These are phyloP conservation scores for Rhexocercosporidium sp. DNA, from an alignment of 2,329 filamentous ascomycete genomes.

Conservation along the genomic window DNA sequence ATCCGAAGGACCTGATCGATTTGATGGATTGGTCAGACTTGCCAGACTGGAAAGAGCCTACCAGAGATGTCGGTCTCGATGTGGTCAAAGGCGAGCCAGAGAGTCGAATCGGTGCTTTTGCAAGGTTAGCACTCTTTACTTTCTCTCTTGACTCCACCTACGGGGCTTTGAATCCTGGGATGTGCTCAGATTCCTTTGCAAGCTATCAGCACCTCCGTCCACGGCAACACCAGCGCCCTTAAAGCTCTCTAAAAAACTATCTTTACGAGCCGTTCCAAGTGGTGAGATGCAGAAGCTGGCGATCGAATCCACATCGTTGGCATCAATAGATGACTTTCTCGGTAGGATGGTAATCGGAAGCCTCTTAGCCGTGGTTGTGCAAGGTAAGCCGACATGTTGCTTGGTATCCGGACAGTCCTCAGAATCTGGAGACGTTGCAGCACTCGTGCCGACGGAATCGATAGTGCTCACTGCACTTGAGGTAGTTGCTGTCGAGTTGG, in stretches of 20 bases:
- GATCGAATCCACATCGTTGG: not conserved
- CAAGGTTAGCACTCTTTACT: not conserved
- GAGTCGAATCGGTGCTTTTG: not conserved
- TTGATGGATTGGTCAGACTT: not conserved
- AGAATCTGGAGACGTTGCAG: not conserved
- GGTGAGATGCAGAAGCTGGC: not conserved
- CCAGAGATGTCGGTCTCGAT: not conserved
- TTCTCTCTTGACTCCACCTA: not conserved
- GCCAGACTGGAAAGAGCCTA: slow-evolving; percentile 2
- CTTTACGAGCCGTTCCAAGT: not conserved
- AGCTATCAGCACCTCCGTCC: slow-evolving; percentile 7
- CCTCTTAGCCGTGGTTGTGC: not conserved
- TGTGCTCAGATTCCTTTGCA: not conserved
- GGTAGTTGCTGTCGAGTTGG: not conserved
- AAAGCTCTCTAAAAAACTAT: not conserved
- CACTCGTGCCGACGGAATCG: not conserved
- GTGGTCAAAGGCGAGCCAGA: not conserved
- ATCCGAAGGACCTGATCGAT: not conserved
- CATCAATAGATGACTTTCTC: not conserved
- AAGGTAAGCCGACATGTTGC: not conserved
- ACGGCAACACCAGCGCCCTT: not conserved
- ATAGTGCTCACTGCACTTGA: not conserved
- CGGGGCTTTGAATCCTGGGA: not conserved
- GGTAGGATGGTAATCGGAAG: not conserved
- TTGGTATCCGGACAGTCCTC: not conserved